Base-by-base conservation (phyloP, 169 alveolate species). In the Plasmodium billcollinsi region DNA sequence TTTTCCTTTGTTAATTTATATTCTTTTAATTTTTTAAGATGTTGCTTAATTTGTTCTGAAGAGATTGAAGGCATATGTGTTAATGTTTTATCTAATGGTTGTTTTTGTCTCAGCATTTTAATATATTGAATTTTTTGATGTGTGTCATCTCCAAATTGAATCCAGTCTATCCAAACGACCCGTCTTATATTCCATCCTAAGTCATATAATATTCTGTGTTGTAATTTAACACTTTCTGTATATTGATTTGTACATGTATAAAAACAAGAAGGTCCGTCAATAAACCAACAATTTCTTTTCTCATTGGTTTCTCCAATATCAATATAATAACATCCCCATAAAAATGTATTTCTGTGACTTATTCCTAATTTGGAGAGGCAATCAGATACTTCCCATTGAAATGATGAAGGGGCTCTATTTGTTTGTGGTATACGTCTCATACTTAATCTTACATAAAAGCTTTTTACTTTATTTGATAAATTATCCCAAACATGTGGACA, bases 321-420 rank as follows among this genome's bases (percentile, higher is more conserved):
- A 12, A 95, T 93, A 95, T 92, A 95, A 73, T 89, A 95, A 74
- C 97, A 94, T 5, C 97, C 97, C 97, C 97, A 95, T 18, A 92
- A 88, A 83, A 67, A 80, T 0, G 97, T 88, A 58, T 95, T 95
- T 74, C 97, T 92, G 73, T 95, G 97, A 49, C 93, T 69, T 1
- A 94, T 50, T 0, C 97, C 97, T 59, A 95, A 58, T 63, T 78
- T 92, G 8, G 95, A 96, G 63, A 95, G 73, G 29, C 91, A 67
- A 62, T 92, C 69, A 12, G 97, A 95, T 18, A 95, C 97, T 67
- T 94, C 97, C 97, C 97, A 95, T 65, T 95, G 97, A 39, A 95
- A 90, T 3, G 67, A 86, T 11, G 97, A 95, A 4, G 97, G 97
- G 21, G 73, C 89, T 63, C 95, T 93, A 49, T 50, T 14, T 4